phyloP scores from a whole-genome alignment of 345 rosid species.

The Mercurialis annua region DNA sequence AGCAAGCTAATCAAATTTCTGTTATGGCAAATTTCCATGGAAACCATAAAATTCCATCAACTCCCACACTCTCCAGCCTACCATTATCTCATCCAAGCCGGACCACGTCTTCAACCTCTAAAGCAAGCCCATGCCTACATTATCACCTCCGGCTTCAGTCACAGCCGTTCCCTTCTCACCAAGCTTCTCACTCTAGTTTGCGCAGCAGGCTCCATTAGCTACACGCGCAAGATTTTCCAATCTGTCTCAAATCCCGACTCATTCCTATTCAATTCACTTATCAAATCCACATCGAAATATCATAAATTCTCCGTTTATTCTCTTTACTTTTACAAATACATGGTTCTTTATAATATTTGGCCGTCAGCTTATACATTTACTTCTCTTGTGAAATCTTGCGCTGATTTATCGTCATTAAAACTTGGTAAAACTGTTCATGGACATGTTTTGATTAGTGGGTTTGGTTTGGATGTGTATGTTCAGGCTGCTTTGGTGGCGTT shows the following conservation, averaged over 20 bases:
- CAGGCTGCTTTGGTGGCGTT: conserved; percentile 62
- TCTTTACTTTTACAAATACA: conserved; percentile 51
- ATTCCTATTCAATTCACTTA: conserved; percentile 62
- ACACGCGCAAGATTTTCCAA: conserved; percentile 48
- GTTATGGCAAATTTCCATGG: conserved; percentile 39
- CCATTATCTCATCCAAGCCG: conserved; percentile 56
- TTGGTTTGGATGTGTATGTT: conserved; percentile 56
- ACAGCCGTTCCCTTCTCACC: conserved; percentile 63
- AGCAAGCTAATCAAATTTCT: not conserved
- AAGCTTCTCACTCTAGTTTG: conserved; percentile 64
- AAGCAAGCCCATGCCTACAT: conserved; percentile 63
- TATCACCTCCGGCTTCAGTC: conserved; percentile 49
- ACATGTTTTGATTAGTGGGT: conserved; percentile 54
- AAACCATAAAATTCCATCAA: conserved; percentile 18
- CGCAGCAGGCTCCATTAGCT: conserved; percentile 49
- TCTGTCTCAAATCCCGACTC: conserved; percentile 60
- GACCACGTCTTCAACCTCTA: conserved; percentile 57
- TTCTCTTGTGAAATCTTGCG: conserved; percentile 67
- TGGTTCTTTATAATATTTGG: conserved; percentile 38
- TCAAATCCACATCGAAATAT: conserved; percentile 51
- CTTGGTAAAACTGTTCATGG: conserved; percentile 57
- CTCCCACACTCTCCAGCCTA: conserved; percentile 50
- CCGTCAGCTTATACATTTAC: conserved; percentile 72
- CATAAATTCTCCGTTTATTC: conserved; percentile 39
- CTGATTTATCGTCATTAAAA: conserved; percentile 43